Base-by-base conservation (phyloP, 116 monocot genomes). In the Dioscorea cayenensis region DNA sequence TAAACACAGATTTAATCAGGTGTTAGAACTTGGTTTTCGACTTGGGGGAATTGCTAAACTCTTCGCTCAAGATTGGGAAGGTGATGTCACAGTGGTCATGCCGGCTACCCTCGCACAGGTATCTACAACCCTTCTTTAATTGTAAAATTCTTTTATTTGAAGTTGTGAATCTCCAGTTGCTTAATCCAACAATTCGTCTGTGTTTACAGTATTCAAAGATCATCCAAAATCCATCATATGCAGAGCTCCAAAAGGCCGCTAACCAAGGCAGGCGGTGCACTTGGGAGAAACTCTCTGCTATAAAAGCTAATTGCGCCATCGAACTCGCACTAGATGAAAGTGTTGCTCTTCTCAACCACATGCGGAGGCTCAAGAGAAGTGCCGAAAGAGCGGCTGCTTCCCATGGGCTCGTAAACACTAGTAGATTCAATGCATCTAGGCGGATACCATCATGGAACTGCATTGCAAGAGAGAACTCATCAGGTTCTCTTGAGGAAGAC, bases 41-140 rank as follows among this genome's bases (percentile, higher is more conserved):
- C 29, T 96, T 50, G 86, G 90, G 12, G 90, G 90, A 60, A 49
- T 96, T 36, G 90, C 90, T 7, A 96, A 96, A 71, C 72, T 96
- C 60, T 96, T 96, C 72, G 86, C 96, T 73, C 93, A 96, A 79
- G 96, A 96, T 60, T 96, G 96, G 96, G 96, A 92, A 63, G 96
- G 93, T 68, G 92, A 96, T 78, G 86, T 96, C 17, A 92, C 92
- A 1, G 66, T 96, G 36, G 92, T 96, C 65, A 96, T 96, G 96
- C 96, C 92, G 4, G 92, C 93, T 51, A 96, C 96, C 29, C 83
- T 94, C 64, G 77, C 87, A 62, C 90, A 90, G 94, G 92, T 89
- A 43, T 10, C 43, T 43, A 43, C 4, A 43, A 43, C 43, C 43
- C 3, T 43, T 6, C 8, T n/a, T 32, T 32, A 32, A 32, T 4